Base-by-base conservation (phyloP, 2,329 filamentous ascomycete species). In the Talaromyces albobiverticillius region DNA sequence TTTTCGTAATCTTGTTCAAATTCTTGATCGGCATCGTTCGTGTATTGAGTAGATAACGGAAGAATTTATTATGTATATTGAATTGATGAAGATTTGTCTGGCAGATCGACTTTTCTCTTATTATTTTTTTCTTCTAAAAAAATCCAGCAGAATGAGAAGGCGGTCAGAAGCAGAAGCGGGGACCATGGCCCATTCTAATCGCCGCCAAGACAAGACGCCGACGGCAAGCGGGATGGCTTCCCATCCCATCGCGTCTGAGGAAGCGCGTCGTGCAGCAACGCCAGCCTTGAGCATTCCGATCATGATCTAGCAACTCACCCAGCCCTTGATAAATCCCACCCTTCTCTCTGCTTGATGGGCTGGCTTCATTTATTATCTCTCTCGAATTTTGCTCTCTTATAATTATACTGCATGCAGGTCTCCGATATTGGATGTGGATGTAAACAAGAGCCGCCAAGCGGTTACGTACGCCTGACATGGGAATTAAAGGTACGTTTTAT, bases 1-100 rank as follows among this genome's bases (percentile, higher is more conserved):
- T 85, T 76, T 97, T 97, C 59, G 88, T 84, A 18, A 94, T 88
- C 70, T 96, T 97, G 59, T 84, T 77, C 6, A 96, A 75, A 42
- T 86, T 83, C 67, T 85, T 87, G 41, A 55, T 46, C 13, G 89
- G 82, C 91, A 95, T 95, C 23, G 20, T 54, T 36, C 16, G 20
- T 36, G 20, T 40, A 29, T 9, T 22, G 16, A 32, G 11, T 20
- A 34, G n/a, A n/a, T n/a, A n/a, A n/a, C n/a, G n/a, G n/a, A n/a
- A n/a, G 4, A 4, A 16, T 2, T 3, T 29, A 25, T 10, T 14
- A 4, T n/a, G n/a, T n/a, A 3, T 45, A 18, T 26, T 18, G 29
- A 14, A 48, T 26, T 32, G 42, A 16, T 11, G 10, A 18, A 10
- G 26, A 46, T 4, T 25, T 29, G 22, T 29, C 25, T 29, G 18